A percentile compares a stretch with the other conserved stretches of the same genome.
These are phyloP conservation scores for Cephalotrichum gorgonifer DNA, from an alignment of 2,329 filamentous ascomycete species.

Conservation along the genomic window DNA sequence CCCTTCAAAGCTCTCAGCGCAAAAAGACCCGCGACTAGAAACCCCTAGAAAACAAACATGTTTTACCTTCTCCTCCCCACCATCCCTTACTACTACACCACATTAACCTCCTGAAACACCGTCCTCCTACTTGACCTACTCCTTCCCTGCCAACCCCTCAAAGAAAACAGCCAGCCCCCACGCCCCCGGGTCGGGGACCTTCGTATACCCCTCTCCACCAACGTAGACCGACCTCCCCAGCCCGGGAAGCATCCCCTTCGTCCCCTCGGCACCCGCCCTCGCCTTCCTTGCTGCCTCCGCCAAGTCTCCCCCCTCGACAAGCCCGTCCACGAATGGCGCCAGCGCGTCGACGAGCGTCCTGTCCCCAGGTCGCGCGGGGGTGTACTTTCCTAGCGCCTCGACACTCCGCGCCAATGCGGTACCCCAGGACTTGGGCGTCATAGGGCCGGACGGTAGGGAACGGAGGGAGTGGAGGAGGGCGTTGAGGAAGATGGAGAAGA, in stretches of 20 bases:
- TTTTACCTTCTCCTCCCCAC: no score
- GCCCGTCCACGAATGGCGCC: constrained; percentile 70
- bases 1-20: no score
- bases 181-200: constrained; percentile 56
- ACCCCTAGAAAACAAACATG: no score
- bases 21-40: no score
- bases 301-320: constrained; percentile 55
- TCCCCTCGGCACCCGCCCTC: constrained; percentile 65
- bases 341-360: constrained; percentile 85
- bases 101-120: no score
- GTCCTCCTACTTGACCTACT: no score
- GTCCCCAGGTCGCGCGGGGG: constrained; percentile 80
- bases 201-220: constrained; percentile 31
- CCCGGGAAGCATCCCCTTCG: constrained; percentile 86
- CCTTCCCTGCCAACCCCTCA: constrained; percentile 59
- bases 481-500: constrained; percentile 80
- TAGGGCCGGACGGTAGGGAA: constrained; percentile 26
- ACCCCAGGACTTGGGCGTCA: constrained; percentile 37
- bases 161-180: constrained; percentile 72
- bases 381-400: constrained; percentile 67
- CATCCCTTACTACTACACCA: no score
- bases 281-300: constrained; percentile 67
- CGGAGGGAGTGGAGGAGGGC: constrained; percentile 59
- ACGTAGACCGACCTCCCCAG: constrained; percentile 49
- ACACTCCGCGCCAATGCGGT: constrained; percentile 62